Evolutionary conservation across 495 filamentous ascomycete species (phyloP).

Genomic region (Penicillium canariense): DNA sequence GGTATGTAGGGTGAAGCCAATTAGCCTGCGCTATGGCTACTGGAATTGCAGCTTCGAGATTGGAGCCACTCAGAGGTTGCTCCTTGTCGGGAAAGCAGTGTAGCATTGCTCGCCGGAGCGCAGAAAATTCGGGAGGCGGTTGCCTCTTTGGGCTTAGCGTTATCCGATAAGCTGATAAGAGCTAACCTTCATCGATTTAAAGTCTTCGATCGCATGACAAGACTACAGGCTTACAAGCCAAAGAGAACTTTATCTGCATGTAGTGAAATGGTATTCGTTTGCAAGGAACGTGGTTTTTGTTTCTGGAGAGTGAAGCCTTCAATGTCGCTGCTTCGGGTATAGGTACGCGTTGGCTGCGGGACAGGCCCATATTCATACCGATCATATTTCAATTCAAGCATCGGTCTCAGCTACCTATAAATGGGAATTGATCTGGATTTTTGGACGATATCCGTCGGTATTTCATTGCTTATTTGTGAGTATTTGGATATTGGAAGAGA

Average conservation of each 20-base stretch:
- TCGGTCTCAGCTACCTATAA: too few relatives aligned
- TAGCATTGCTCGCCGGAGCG: conserved; percentile 12
- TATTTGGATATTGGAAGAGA: too few relatives aligned
- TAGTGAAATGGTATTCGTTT: background rate
- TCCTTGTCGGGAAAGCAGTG: conserved; percentile 15
- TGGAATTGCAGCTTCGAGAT: conserved; percentile 6
- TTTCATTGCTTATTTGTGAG: too few relatives aligned
- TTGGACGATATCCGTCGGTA: too few relatives aligned
- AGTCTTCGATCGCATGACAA: background rate
- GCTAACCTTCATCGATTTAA: background rate
- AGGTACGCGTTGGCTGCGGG: too few relatives aligned
- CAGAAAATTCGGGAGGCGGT: conserved; percentile 27
- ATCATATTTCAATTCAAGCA: too few relatives aligned
- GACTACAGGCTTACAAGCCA: background rate
- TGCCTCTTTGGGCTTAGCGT: conserved; percentile 22
- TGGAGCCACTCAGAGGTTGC: conserved; percentile 18
- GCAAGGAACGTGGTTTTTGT: too few relatives aligned
- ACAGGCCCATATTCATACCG: too few relatives aligned
- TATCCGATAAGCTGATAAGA: conserved; percentile 26
- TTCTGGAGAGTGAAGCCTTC: too few relatives aligned
- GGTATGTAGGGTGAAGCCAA: background rate
- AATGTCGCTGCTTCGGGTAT: too few relatives aligned
- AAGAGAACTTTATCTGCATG: background rate
- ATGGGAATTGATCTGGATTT: too few relatives aligned
- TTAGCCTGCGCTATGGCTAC: conserved; percentile 2